These are phyloP conservation scores for Secale cereale DNA, from an alignment of 176 grass and related monocot species.

Conservation along the genomic window DNA sequence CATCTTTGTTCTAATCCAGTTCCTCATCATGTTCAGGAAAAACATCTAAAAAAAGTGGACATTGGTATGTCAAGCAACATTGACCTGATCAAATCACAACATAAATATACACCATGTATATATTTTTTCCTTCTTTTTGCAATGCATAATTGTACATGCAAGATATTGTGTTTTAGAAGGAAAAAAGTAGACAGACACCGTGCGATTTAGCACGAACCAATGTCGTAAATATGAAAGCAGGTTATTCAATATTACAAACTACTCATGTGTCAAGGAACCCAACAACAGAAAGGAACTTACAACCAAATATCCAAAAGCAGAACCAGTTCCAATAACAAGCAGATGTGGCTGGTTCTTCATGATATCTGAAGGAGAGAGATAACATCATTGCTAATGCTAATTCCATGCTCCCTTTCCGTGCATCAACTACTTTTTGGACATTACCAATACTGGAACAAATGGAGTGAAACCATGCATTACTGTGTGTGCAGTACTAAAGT, in stretches of 20 bases:
- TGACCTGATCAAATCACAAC: no score
- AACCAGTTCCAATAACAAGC: conserved; percentile 89
- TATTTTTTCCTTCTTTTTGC: no score
- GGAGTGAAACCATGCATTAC: no score
- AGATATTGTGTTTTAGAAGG: no score
- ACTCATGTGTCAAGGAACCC: background rate
- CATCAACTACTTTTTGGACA: conserved; percentile 74
- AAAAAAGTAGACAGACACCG: no score
- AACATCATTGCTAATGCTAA: conserved; percentile 77
- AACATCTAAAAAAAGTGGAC: no score
- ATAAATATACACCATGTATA: no score
- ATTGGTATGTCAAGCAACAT: no score
- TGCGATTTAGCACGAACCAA: background rate
- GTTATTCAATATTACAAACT: background rate
- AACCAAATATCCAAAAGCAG: conserved; percentile 96
- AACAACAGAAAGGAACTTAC: conserved; percentile 36
- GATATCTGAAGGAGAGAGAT: conserved; percentile 91
- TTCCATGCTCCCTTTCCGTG: conserved; percentile 82
- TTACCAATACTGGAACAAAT: conserved; percentile 80
- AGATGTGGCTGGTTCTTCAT: conserved; percentile 90
- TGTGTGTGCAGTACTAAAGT: no score
- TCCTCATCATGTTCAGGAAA: no score
- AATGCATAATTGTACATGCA: no score
- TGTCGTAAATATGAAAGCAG: background rate
- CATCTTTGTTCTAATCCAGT: no score